These are phyloP conservation scores for Polytrichum formosum DNA, from an alignment of 225 moss, liverwort and hornwort species.

Conservation along the genomic window DNA sequence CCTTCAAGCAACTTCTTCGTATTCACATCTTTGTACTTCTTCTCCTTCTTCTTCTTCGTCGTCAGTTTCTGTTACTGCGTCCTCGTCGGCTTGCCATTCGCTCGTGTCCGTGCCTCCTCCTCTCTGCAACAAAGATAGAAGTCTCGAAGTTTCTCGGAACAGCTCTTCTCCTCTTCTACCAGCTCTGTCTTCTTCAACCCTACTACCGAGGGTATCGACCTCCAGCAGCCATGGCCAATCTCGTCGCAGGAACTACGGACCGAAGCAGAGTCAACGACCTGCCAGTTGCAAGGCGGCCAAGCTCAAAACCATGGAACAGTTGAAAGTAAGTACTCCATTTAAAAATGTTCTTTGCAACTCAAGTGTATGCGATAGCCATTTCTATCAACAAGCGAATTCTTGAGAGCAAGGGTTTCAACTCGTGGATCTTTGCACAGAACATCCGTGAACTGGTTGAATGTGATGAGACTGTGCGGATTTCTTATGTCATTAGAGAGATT, in stretches of 20 bases:
- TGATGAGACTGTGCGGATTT: too few relatives aligned
- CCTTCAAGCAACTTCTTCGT: conserved; percentile 5
- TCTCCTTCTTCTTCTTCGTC: background rate
- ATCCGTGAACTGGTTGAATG: too few relatives aligned
- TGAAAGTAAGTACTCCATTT: background rate
- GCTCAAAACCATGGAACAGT: conserved; percentile 2
- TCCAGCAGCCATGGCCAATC: conserved; percentile 5
- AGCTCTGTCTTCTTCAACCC: conserved; percentile 5
- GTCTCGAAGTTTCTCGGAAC: background rate
- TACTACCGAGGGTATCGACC: background rate
- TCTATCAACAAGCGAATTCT: too few relatives aligned
- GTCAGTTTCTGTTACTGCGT: too few relatives aligned
- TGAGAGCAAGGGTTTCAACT: too few relatives aligned
- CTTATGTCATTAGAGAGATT: too few relatives aligned
- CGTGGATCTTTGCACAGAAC: too few relatives aligned
- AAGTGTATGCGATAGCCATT: too few relatives aligned
- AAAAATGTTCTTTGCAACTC: too few relatives aligned
- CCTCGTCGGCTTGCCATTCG: too few relatives aligned
- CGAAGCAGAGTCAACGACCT: background rate
- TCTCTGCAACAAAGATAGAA: background rate
- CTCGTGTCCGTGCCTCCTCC: conserved; percentile 1
- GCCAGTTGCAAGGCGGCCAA: conserved; percentile 9
- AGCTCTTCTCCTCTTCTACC: conserved; percentile 2
- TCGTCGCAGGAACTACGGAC: background rate
- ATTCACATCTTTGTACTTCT: background rate